These are phyloP conservation scores for Plasmodium reichenowi DNA, from an alignment of 169 alveolate species.

Conservation along the genomic window DNA sequence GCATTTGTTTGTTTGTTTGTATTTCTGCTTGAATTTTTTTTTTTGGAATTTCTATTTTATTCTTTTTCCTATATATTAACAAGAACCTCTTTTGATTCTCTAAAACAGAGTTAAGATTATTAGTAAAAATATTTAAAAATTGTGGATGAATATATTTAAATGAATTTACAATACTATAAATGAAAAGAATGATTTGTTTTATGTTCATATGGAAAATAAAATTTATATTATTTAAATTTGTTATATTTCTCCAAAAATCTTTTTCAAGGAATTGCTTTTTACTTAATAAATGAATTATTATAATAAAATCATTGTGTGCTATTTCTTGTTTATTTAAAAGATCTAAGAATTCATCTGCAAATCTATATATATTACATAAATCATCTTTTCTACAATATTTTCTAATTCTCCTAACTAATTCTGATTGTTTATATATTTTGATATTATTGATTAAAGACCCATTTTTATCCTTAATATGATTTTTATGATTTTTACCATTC, in stretches of 20 bases:
- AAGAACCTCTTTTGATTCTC: slow-evolving; percentile 24
- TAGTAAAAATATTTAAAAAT: slow-evolving; percentile 43
- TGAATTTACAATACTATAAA: slow-evolving; percentile 51
- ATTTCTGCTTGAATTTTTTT: not conserved
- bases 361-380: slow-evolving; percentile 60
- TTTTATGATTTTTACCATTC: too few relatives aligned
- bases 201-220: slow-evolving; percentile 54
- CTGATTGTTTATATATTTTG: slow-evolving; percentile 28
- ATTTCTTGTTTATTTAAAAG: slow-evolving; percentile 39
- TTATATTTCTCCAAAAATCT: slow-evolving; percentile 62
- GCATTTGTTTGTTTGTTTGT: too few relatives aligned
- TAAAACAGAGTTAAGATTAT: slow-evolving; percentile 28
- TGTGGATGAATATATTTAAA: slow-evolving; percentile 13
- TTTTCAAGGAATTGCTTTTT: slow-evolving; percentile 38
- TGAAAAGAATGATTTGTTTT: slow-evolving; percentile 51
- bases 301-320: slow-evolving; percentile 36
- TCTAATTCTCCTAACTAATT: slow-evolving; percentile 45
- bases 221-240: slow-evolving; percentile 27
- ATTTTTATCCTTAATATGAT: not conserved
- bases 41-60: not conserved
- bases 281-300: slow-evolving; percentile 56
- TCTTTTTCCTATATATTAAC: slow-evolving; percentile 4
- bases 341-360: slow-evolving; percentile 40
- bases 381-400: slow-evolving; percentile 69
- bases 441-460: not conserved